These are phyloP conservation scores for Fremontodendron californicum DNA, from an alignment of 345 rosid genomes.

Conservation along the genomic window DNA sequence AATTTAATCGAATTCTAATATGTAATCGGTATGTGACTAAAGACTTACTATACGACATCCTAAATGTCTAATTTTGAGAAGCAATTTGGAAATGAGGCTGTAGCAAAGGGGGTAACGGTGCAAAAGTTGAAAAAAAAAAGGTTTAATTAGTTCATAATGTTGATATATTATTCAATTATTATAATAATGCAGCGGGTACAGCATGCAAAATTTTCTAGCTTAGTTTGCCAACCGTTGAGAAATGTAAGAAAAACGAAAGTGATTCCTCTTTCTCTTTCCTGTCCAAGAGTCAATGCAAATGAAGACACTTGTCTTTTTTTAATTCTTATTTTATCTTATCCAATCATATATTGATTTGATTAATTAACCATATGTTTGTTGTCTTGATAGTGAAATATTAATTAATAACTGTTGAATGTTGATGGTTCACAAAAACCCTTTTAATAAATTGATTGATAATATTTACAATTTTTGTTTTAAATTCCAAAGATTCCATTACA, in stretches of 20 bases:
- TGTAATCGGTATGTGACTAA: no score
- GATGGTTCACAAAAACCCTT: no score
- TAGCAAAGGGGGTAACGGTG: neutral
- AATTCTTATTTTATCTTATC: neutral
- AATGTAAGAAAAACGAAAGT: neutral
- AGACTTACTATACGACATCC: no score
- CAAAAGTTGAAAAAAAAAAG: neutral
- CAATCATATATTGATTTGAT: conserved; percentile 17
- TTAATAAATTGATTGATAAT: neutral
- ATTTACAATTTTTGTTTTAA: neutral
- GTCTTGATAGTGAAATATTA: neutral
- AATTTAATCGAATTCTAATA: no score
- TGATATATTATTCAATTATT: neutral
- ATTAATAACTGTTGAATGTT: no score
- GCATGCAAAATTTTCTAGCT: conserved; percentile 27
- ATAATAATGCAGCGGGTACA: neutral
- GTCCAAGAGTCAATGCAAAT: conserved; percentile 31
- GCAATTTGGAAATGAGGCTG: neutral
- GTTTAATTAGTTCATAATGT: neutral
- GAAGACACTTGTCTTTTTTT: conserved; percentile 27
- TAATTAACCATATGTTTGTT: neutral
- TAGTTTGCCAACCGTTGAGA: conserved; percentile 50
- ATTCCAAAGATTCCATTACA: neutral
- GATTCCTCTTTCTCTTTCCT: conserved; percentile 8
- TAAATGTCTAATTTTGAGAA: neutral